Base-by-base conservation (phyloP, 768 basidiomycete species). In the Kwoniella heveanensis region DNA sequence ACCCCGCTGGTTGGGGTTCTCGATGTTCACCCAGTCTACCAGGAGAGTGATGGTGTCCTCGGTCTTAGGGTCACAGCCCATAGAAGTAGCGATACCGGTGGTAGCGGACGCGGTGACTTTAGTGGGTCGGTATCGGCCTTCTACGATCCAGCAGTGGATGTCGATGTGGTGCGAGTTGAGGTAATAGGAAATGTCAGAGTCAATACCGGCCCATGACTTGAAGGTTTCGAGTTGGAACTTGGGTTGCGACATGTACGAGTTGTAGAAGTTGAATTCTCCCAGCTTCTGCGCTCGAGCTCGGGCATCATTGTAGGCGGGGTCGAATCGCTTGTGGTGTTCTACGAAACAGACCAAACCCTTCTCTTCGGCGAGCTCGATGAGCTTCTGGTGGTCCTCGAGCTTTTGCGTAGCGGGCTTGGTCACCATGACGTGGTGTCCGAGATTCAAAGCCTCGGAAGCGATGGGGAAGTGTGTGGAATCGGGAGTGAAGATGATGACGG, bases 181-280 rank as follows among this genome's bases (percentile, higher is more conserved):
- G 80, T 96, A 95, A 80, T 94, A 94, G 67, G 90, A 91, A 81
- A 95, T 93, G 70, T 95, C 92, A 32, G 90, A 91, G 78, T 93
- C 91, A 80, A 88, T 91, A 37, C 92, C 93, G 25, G 92, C 93
- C 93, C 93, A 96, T 7, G 90, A 90, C 60, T 87, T 87, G 86
- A 95, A 96, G 0, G 93, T 95, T 80, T 92, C 90, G 26, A 96
- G 85, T 80, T 96, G 93, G 72, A 86, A 88, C 82, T 96, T 96
- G 47, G 93, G 93, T 79, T 95, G 93, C 74, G 90, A 92, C 93
- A 96, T 96, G 91, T 93, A 95, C 37, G 92, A 90, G 70, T 83
- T 90, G 86, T 92, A 95, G 81, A 92, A 95, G 82, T 93, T 95
- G 82, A 93, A 92, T 80, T 94, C 91, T 32, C 92, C 91, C 25